Percentiles rank a stretch among this genome's conserved stretches.
Evolutionary conservation across 106 monocot species (phyloP).

Genomic region (Dactylorhiza incarnata): DNA sequence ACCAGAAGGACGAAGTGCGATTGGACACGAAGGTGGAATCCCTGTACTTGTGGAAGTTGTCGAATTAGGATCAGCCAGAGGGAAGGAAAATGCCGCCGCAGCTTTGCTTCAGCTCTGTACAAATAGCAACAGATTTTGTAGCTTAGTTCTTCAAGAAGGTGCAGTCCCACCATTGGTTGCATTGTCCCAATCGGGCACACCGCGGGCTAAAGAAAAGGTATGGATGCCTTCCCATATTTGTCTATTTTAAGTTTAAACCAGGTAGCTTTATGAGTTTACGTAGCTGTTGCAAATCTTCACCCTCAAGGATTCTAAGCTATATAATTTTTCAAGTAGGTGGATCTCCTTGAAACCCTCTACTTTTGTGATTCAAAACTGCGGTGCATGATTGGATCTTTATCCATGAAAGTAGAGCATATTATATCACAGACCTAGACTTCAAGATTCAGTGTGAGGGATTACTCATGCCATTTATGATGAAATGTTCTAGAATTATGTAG

Average conservation of each 20-base stretch:
- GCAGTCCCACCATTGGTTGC: slow-evolving; percentile 90
- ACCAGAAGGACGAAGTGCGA: slow-evolving; percentile 64
- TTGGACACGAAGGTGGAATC: slow-evolving; percentile 79
- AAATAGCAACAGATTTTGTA: slow-evolving; percentile 81
- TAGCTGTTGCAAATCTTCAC: background rate
- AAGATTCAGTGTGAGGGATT: too few species aligned
- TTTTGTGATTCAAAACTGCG: too few species aligned
- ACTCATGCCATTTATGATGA: too few species aligned
- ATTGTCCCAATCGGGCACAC: slow-evolving; percentile 82
- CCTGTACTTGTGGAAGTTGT: slow-evolving; percentile 87
- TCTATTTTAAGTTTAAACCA: background rate
- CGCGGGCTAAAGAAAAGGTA: slow-evolving; percentile 95
- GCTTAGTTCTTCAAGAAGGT: slow-evolving; percentile 77
- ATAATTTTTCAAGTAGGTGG: too few species aligned
- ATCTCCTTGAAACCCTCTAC: too few species aligned
- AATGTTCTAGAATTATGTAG: too few species aligned
- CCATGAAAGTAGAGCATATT: too few species aligned
- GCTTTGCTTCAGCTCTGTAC: slow-evolving; percentile 87
- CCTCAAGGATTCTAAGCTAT: background rate
- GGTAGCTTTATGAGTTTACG: slow-evolving; percentile 1
- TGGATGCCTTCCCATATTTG: background rate
- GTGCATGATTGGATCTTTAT: too few species aligned
- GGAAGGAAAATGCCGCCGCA: slow-evolving; percentile 94
- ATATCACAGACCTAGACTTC: too few species aligned
- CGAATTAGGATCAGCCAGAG: slow-evolving; percentile 87